A percentile compares a stretch with the other conserved stretches of the same genome.
Conservation (phyloP, 768 basidiomycete species). For the Rhizopogon vinicolor region DNA sequence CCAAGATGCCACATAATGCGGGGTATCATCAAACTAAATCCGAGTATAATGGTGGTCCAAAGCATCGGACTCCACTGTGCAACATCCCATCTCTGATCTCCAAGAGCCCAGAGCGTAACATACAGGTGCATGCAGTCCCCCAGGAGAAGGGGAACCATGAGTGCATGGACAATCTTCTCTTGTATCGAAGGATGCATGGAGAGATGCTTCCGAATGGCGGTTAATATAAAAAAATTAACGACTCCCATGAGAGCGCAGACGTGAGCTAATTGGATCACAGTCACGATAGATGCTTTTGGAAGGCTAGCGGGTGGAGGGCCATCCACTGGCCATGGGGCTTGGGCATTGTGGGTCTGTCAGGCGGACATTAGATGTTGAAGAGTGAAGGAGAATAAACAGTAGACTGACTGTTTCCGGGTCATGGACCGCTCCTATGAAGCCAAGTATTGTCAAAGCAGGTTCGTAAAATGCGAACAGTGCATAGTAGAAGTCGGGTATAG, state of each 20-base stretch:
- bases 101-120: conserved; percentile 71
- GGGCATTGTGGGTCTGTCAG: conserved; percentile 61
- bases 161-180: conserved; percentile 62
- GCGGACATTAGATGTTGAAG: conserved; percentile 2
- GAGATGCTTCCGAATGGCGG: conserved; percentile 57
- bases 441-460: conserved; percentile 58
- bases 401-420: conserved; percentile 59
- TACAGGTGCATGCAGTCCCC: conserved; percentile 66
- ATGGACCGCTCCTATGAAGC: conserved; percentile 60
- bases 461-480: conserved; percentile 72
- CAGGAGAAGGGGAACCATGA: conserved; percentile 63
- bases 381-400: background rate
- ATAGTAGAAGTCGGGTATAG: conserved; percentile 71
- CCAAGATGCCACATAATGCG: conserved; percentile 73
- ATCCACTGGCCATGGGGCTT: conserved; percentile 66
- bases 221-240: conserved; percentile 64
- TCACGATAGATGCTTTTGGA: conserved; percentile 62
- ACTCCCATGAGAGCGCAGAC: conserved; percentile 72
- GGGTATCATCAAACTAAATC: conserved; percentile 63
- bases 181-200: conserved; percentile 56
- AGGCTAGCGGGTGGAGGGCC: conserved; percentile 42
- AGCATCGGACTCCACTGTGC: conserved; percentile 63
- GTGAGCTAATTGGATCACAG: conserved; percentile 71
- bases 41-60: conserved; percentile 61
- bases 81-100: conserved; percentile 63